Conservation (phyloP, 2,329 filamentous ascomycete genomes). For the Bipolaris oryzae region DNA sequence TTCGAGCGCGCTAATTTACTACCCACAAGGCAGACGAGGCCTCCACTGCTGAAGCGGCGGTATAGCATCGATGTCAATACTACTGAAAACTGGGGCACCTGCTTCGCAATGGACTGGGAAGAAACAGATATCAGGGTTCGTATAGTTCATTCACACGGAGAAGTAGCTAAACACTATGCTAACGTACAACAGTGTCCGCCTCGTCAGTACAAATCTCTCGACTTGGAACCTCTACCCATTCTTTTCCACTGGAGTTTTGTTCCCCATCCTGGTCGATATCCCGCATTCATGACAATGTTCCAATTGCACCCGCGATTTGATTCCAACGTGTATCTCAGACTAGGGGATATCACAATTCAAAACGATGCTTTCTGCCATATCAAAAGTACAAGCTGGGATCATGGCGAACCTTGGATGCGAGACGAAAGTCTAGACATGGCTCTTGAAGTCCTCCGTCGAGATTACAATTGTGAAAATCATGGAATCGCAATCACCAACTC, state of each 20-base stretch:
- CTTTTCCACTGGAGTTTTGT: neutral
- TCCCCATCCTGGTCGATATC: conserved; percentile 19
- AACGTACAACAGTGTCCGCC: conserved; percentile 1
- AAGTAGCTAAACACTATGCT: neutral
- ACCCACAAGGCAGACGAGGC: conserved; percentile 20
- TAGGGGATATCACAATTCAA: conserved; percentile 16
- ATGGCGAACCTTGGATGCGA: conserved; percentile 20
- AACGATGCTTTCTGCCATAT: conserved; percentile 23
- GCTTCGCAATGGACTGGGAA: neutral
- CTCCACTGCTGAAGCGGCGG: conserved; percentile 22
- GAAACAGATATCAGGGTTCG: neutral
- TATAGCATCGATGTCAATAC: conserved; percentile 33
- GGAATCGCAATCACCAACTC: conserved; percentile 28
- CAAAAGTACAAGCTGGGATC: neutral
- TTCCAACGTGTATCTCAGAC: conserved; percentile 17
- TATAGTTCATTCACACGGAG: neutral
- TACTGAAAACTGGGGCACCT: neutral
- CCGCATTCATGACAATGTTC: conserved; percentile 1
- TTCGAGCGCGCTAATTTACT: conserved; percentile 14
- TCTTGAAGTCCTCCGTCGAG: conserved; percentile 21
- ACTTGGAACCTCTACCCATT: neutral
- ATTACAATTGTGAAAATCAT: conserved; percentile 10
- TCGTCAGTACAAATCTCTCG: neutral
- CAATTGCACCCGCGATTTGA: neutral
- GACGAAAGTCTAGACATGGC: conserved; percentile 29